Base-by-base conservation (phyloP, 2,329 filamentous ascomycete genomes). In the Penicillium sp. region DNA sequence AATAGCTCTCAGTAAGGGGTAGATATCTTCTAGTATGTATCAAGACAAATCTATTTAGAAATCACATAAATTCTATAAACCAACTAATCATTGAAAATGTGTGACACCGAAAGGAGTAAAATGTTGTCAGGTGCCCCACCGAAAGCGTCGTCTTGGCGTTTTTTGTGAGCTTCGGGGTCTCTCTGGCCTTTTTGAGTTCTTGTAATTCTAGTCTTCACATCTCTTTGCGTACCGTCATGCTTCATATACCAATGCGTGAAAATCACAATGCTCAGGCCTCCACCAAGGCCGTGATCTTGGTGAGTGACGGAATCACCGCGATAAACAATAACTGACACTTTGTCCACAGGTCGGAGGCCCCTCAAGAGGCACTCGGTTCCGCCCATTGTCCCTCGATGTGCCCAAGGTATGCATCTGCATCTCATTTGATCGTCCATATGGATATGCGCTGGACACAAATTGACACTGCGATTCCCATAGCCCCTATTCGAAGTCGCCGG, bases 401-500 rank as follows among this genome's bases (percentile, higher is more conserved):
- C 94, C 94, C 68, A 97, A 97, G 87, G 91, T 93, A 77, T 75
- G 53, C 58, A 53, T 58, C 25, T 45, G 45, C 49, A 55, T 31
- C 17, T 41, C 2, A 53, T 48, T 27, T 31, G 33, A 53, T 66
- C 15, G 7, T 13, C 7, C 8, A 4, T 31, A 4, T 4, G 19
- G 4, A 45, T 47, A 31, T 27, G 21, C 31, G 6, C 17, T 27
- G 39, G 21, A 29, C 13, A 15, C 35, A 10, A 19, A 39, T 45
- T 56, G 23, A 56, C 53, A 55, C 27, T 41, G 27, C 51, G 25
- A 47, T 55, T 52, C 36, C 49, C 36, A 38, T 65, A 96, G 91
- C 94, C 94, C 64, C 90, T 99, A 68, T 97, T 99, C 81, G 93
- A 97, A 77, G 92, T 99, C 72, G 94, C 94, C 67, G 94, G 94